Evolutionary conservation across 129 eudicot genomes (phyloP), one percentile per base, ranked within the genome.

Genomic region (Ambrosia artemisiifolia): DNA sequence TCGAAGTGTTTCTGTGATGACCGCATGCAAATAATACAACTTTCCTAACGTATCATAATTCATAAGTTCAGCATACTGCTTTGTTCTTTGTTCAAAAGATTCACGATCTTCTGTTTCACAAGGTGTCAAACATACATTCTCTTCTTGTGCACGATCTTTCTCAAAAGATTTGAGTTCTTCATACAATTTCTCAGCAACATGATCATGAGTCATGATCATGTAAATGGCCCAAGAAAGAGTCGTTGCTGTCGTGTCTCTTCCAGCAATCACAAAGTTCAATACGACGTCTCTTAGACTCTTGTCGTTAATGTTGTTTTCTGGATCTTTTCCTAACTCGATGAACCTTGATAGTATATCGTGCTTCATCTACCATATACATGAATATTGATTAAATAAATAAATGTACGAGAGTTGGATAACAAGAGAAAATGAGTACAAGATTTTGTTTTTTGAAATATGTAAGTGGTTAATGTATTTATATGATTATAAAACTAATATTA

Each of bases 221-320:
- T 94, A 88, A 51, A 88, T 79, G 30, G 89, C 99, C 99, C 99
- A 94, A 10, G 97, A 79, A n/a, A 94, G 97, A 30, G 97, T 94
- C 30, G 97, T 84, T 11, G 99, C 99, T 7, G 99, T 94, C 5
- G 99, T 94, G 77, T 94, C 99, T 12, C 99, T 85, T 16, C 99
- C 99, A 5, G 99, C 99, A 20, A 94, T 94, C 56, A 94, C 97
- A 67, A 94, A 94, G 80, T 94, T 94, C 20, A 94, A 73, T 49
- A 90, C 97, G 16, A 94, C 74, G 69, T 94, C 99, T 81, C 99
- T 88, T 14, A 94, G 88, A 87, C 97, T 94, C 56, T 94, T 94
- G 74, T 94, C 96, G 10, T 87, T 83, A 74, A 88, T 81, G 61
- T 84, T 88, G 83, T 72, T 94, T 36, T 86, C 94, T 0, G 91